Evolutionary conservation across 495 filamentous ascomycete genomes (phyloP).

Genomic region (Symbiotaphrina buchneri): DNA sequence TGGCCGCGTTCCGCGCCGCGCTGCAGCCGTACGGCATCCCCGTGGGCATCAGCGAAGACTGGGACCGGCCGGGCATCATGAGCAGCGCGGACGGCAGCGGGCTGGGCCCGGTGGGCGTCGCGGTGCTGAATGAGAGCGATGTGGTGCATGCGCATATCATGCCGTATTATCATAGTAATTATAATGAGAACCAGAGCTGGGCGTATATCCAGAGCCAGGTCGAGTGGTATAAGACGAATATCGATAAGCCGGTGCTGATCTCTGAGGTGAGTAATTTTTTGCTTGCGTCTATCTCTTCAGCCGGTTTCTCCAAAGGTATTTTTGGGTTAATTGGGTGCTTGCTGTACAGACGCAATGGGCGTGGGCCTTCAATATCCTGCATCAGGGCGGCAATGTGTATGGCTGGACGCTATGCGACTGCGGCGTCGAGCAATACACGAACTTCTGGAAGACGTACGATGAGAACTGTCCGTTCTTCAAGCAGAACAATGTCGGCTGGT

Average conservation of each 20-base stretch:
- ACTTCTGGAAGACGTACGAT: constrained; percentile 10
- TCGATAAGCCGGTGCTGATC: too few relatives aligned
- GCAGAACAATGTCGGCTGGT: constrained; percentile 10
- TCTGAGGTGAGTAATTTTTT: too few relatives aligned
- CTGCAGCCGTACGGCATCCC: constrained; percentile 7
- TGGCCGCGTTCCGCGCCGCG: constrained; percentile 5
- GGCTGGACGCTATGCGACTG: constrained; percentile 4
- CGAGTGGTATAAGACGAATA: too few relatives aligned
- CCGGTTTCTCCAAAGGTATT: too few relatives aligned
- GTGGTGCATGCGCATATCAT: constrained; percentile 8
- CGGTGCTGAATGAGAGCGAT: constrained; percentile 6
- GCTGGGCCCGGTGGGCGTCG: constrained; percentile 4
- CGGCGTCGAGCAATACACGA: constrained; percentile 7
- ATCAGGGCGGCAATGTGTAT: too few relatives aligned
- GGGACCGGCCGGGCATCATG: constrained; percentile 10
- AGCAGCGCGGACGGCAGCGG: constrained; percentile 4
- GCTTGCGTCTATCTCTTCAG: too few relatives aligned
- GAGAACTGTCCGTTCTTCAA: constrained; percentile 8
- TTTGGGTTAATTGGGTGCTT: too few relatives aligned
- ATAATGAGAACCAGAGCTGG: constrained; percentile 7
- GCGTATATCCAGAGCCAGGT: constrained; percentile 9
- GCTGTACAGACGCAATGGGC: constrained; percentile 11
- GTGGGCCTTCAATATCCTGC: constrained; percentile 5
- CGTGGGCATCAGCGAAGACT: constrained; percentile 10
- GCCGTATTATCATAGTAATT: constrained; percentile 8